Evolutionary conservation across 495 filamentous ascomycete genomes (phyloP).

Genomic region (Xylaria telfairii): DNA sequence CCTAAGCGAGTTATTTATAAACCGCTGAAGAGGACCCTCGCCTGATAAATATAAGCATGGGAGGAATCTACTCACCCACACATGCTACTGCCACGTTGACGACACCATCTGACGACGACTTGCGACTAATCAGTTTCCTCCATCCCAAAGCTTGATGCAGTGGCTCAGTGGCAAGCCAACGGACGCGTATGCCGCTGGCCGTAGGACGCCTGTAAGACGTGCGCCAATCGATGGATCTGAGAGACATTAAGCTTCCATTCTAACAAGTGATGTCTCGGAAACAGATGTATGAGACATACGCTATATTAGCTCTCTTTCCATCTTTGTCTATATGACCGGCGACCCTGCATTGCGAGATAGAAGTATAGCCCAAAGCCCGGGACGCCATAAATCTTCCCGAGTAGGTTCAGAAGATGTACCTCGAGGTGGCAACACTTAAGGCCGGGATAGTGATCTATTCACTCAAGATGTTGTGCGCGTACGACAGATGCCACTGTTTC

Average conservation of each 20-base stretch:
- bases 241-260: not conserved
- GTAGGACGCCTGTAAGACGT: conserved; percentile 13
- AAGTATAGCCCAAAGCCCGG: not conserved
- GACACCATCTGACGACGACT: conserved; percentile 10
- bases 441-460: not conserved
- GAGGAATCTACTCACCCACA: not conserved
- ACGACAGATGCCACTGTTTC: conserved; percentile 27
- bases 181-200: conserved; percentile 22
- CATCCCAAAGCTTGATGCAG: conserved; percentile 1
- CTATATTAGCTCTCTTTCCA: not conserved
- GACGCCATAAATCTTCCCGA: not conserved
- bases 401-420: not conserved
- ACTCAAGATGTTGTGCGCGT: conserved; percentile 19
- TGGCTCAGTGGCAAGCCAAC: conserved; percentile 13
- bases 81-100: conserved; percentile 11
- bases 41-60: conserved; percentile 5
- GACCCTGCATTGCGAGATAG: not conserved
- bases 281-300: not conserved
- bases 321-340: not conserved
- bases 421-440: not conserved
- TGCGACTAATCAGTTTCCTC: not conserved
- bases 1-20: conserved; percentile 29
- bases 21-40: not conserved
- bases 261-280: not conserved
- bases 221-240: not conserved